Percentiles rank a stretch among this genome's conserved stretches.
These are phyloP conservation scores for Hymenoscyphus albidus DNA, from an alignment of 2,329 filamentous ascomycete genomes.

Conservation along the genomic window DNA sequence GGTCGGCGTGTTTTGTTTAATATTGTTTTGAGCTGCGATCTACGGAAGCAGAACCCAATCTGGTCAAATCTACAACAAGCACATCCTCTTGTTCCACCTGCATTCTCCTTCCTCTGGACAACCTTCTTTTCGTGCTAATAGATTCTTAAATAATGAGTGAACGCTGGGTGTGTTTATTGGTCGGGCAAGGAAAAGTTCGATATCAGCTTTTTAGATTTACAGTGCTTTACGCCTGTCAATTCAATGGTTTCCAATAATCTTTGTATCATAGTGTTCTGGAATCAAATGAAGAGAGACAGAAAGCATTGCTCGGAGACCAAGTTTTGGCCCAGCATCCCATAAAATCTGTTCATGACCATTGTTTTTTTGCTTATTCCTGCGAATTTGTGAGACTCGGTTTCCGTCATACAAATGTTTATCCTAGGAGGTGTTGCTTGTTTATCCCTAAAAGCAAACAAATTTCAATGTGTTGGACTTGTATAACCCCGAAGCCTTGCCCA, in stretches of 20 bases:
- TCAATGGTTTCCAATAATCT: constrained; percentile 9
- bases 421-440: not conserved
- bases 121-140: constrained; percentile 11
- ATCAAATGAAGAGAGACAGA: constrained; percentile 19
- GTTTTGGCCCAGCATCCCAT: constrained; percentile 25
- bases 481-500: not conserved
- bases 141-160: constrained; percentile 19
- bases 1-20: constrained; percentile 10
- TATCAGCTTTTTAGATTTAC: constrained; percentile 1
- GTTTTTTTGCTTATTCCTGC: not conserved
- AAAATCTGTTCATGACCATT: not conserved
- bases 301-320: constrained; percentile 28
- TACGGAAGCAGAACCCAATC: not conserved
- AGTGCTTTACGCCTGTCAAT: constrained; percentile 12
- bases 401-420: not conserved
- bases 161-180: constrained; percentile 29
- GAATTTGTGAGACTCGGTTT: not conserved
- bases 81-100: constrained; percentile 20
- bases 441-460: not conserved
- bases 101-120: constrained; percentile 3
- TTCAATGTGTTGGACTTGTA: not conserved
- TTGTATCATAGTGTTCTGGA: constrained; percentile 7
- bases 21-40: constrained; percentile 1
- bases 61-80: constrained; percentile 18
- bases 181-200: constrained; percentile 10